phyloP scores from a whole-genome alignment of 495 filamentous ascomycete species.

The Paragyromitra xinjiangensis region DNA sequence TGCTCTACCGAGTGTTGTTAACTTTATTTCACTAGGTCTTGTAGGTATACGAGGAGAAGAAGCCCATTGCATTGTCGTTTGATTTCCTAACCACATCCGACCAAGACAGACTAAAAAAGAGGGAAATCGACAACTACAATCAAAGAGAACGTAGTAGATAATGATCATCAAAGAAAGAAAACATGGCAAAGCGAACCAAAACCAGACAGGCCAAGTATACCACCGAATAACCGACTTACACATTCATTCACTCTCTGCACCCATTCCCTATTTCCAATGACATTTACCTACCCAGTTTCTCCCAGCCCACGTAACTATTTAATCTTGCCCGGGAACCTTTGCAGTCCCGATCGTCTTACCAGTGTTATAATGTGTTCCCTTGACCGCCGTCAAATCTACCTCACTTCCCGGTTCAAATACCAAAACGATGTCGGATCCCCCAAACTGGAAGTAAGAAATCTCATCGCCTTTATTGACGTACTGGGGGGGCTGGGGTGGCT shows the following conservation, averaged over 20 bases:
- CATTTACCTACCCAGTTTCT: conserved; percentile 22
- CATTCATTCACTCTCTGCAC: conserved; percentile 13
- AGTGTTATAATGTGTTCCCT: conserved; percentile 31
- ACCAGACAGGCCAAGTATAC: conserved; percentile 25
- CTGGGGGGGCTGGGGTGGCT: neutral
- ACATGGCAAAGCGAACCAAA: conserved; percentile 22
- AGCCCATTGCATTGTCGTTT: conserved; percentile 18
- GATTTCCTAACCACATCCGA: conserved; percentile 13
- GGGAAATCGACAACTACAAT: conserved; percentile 27
- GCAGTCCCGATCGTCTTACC: conserved; percentile 38
- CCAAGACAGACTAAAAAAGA: conserved; percentile 9
- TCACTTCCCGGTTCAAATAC: conserved; percentile 56
- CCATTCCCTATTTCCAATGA: conserved; percentile 12
- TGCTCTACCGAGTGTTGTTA: conserved; percentile 1
- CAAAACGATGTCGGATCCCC: conserved; percentile 60
- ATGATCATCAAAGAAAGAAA: conserved; percentile 25
- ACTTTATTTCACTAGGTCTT: conserved; percentile 7
- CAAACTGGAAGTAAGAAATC: conserved; percentile 62
- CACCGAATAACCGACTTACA: conserved; percentile 13
- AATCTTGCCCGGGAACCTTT: conserved; percentile 13
- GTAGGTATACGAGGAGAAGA: conserved; percentile 13
- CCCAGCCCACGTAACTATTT: conserved; percentile 26
- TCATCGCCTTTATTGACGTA: conserved; percentile 59
- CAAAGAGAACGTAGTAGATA: conserved; percentile 27
- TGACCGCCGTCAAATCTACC: conserved; percentile 28